Conservation (phyloP, 2,329 filamentous ascomycete species). For the Fusarium avenaceum region DNA sequence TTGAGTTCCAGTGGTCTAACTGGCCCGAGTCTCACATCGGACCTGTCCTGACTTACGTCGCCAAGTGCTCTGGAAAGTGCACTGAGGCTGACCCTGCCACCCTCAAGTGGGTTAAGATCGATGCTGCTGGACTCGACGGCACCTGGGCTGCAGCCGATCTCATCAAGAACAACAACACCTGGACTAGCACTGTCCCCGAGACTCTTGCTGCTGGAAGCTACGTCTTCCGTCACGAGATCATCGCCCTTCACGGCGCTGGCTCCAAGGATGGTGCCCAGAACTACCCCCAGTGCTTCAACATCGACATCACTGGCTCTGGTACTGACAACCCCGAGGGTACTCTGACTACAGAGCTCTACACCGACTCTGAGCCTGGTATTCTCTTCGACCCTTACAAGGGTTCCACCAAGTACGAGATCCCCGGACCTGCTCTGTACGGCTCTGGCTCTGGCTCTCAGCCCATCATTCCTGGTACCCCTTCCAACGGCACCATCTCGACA, state of each 20-base stretch:
- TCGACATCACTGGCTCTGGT: slow-evolving; percentile 58
- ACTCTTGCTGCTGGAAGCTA: slow-evolving; percentile 58
- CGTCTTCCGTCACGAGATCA: slow-evolving; percentile 66
- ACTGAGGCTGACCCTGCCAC: slow-evolving; percentile 64
- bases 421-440: slow-evolving; percentile 49
- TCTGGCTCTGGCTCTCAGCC: slow-evolving; percentile 32
- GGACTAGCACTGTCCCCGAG: slow-evolving; percentile 55
- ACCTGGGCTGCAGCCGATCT: slow-evolving; percentile 57
- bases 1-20: slow-evolving; percentile 58
- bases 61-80: slow-evolving; percentile 69
- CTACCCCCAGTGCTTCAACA: slow-evolving; percentile 44
- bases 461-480: slow-evolving; percentile 19
- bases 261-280: slow-evolving; percentile 39
- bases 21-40: slow-evolving; percentile 62
- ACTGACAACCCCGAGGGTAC: slow-evolving; percentile 53
- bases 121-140: slow-evolving; percentile 63
- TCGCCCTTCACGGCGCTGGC: slow-evolving; percentile 61
- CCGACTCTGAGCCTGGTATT: slow-evolving; percentile 51
- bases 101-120: slow-evolving; percentile 75
- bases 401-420: slow-evolving; percentile 47
- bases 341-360: slow-evolving; percentile 52
- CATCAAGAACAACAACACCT: slow-evolving; percentile 58
- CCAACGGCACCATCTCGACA: slow-evolving; percentile 15
- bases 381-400: slow-evolving; percentile 52
- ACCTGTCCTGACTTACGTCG: slow-evolving; percentile 74